phyloP scores from a whole-genome alignment of 176 grass and related monocot genomes.

The Oropetium thomaeum region DNA sequence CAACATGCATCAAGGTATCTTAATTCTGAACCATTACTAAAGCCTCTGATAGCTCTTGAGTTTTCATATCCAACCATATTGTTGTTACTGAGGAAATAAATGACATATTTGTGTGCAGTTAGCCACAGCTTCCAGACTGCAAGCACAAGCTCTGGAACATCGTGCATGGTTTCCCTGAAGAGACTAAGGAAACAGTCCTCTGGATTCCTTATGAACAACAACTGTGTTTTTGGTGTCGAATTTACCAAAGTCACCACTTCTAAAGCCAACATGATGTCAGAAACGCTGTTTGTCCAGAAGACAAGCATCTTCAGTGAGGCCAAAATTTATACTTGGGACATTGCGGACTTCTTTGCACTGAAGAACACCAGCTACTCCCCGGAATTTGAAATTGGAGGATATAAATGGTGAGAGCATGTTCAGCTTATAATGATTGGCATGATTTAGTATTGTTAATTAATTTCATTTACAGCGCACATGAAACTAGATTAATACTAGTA shows the following conservation, averaged over 20 bases:
- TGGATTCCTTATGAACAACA: conserved; percentile 27
- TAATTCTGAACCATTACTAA: background rate
- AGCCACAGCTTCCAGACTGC: conserved; percentile 21
- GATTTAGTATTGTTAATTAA: background rate
- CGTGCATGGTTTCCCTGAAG: conserved; percentile 34
- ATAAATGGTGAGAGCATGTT: conserved; percentile 28
- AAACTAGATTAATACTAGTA: background rate
- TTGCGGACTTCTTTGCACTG: conserved; percentile 25
- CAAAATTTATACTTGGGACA: conserved; percentile 21
- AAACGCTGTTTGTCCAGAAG: conserved; percentile 28
- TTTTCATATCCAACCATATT: background rate
- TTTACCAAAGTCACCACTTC: conserved; percentile 9
- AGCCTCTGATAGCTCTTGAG: background rate
- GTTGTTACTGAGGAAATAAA: background rate
- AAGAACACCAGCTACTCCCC: conserved; percentile 12
- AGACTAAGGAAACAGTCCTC: background rate
- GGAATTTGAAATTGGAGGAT: conserved; percentile 22
- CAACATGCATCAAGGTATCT: conserved; percentile 15
- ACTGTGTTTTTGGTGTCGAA: conserved; percentile 32
- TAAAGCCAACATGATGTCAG: background rate
- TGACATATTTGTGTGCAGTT: conserved; percentile 1
- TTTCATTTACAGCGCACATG: background rate
- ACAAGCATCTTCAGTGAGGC: background rate
- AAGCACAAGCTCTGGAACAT: conserved; percentile 7
- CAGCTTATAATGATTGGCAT: background rate